Base-by-base conservation (phyloP, 495 filamentous ascomycete genomes). In the Xylaria intraflava region DNA sequence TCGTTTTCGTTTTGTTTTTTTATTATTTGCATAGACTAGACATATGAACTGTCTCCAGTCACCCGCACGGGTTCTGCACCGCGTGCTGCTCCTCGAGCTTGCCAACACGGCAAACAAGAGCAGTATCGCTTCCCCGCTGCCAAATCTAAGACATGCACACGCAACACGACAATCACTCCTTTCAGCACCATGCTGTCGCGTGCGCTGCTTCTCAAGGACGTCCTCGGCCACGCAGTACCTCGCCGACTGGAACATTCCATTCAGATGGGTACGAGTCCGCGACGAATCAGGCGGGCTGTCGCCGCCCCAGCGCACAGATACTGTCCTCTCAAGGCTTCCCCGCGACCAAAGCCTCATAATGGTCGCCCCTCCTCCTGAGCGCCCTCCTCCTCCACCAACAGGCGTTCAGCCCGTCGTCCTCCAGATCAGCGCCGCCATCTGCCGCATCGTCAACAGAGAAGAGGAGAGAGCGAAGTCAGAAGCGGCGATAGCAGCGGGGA, bases 341-440 rank as follows among this genome's bases (percentile, higher is more conserved):
- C 73, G 66, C 20, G 68, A 70, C 0, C 62, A 85, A 53, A 78
- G 73, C 38, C 74, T 93, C 8, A 56, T 86, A 1, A 76, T 84
- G 64, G 74, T 92, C 1, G 67, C 75, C 1, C 61, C 71, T 1
- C 64, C 65, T 1, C 62, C 72, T 1, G 61, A 62, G 14, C 46
- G 41, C 19, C 45, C 52, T 2, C 38, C 47, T n/a, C 19, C 44
- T 14, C 27, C 20, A 38, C 40, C 33, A 6, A 43, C 6, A 20
- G 16, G 8, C 23, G 33, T 5, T 1, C 19, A 8, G n/a, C 17
- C 20, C 29, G 27, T 16, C 29, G 12, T 14, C 3, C 2, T 35
- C 1, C 29, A 29, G 45, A 24, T 53, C 46, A 20, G 53, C 5
- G 59, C 63, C 1, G 79, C 88, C 0, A 75, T 90, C 35, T 91